phyloP scores from a whole-genome alignment of 1,284 basidiomycete genomes.

The Sanghuangporus sanghuang region DNA sequence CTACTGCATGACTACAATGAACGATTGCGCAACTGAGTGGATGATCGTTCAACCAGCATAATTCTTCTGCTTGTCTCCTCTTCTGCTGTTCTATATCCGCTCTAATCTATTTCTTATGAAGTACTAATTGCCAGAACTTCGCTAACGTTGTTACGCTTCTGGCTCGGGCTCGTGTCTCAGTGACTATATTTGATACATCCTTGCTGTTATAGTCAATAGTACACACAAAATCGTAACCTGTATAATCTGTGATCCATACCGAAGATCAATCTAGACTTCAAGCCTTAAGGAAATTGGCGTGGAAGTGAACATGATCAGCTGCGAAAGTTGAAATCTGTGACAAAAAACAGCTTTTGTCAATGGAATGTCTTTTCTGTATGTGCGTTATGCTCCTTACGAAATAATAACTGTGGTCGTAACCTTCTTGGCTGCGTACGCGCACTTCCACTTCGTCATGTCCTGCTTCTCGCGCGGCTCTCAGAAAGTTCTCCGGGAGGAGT shows the following conservation, averaged over 20 bases:
- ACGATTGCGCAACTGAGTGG: slow-evolving; percentile 35
- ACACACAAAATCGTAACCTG: background rate
- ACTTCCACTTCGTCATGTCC: slow-evolving; percentile 78
- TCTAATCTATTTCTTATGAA: background rate
- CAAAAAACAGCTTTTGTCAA: background rate
- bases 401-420: slow-evolving; percentile 92
- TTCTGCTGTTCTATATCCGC: background rate
- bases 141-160: background rate
- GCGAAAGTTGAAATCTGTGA: slow-evolving; percentile 64
- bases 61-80: background rate
- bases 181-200: slow-evolving; percentile 15
- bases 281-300: slow-evolving; percentile 72
- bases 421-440: slow-evolving; percentile 76
- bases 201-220: background rate
- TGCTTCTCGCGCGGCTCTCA: slow-evolving; percentile 67
- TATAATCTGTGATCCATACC: background rate
- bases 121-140: background rate
- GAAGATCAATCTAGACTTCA: slow-evolving; percentile 27
- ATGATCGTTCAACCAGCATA: background rate
- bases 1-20: slow-evolving; percentile 55
- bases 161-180: background rate
- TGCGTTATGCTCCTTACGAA: slow-evolving; percentile 56
- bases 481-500: slow-evolving; percentile 86
- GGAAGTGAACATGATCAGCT: slow-evolving; percentile 46
- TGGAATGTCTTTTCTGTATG: background rate